These are phyloP conservation scores for Mycena galericulata DNA, from an alignment of 768 basidiomycete species.

Conservation along the genomic window DNA sequence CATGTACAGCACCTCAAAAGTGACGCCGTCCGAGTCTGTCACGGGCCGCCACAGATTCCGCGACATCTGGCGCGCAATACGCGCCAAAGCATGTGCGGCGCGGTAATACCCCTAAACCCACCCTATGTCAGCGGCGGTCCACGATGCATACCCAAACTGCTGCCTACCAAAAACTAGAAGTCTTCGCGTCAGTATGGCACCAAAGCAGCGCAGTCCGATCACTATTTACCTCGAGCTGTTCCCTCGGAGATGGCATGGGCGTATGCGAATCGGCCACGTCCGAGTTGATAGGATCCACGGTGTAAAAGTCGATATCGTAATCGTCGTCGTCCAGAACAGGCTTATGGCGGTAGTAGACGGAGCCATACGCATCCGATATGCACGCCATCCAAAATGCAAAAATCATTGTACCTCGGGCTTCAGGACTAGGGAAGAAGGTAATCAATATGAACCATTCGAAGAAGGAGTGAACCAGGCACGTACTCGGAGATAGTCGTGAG, in stretches of 20 bases:
- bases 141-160: slow-evolving; percentile 22
- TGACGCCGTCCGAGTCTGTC: slow-evolving; percentile 82
- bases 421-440: slow-evolving; percentile 48
- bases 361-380: slow-evolving; percentile 84
- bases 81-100: slow-evolving; percentile 86
- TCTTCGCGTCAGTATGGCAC: slow-evolving; percentile 27
- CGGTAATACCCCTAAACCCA: slow-evolving; percentile 79
- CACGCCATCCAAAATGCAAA: slow-evolving; percentile 97
- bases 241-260: slow-evolving; percentile 73
- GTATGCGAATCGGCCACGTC: slow-evolving; percentile 60
- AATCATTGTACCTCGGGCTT: slow-evolving; percentile 85
- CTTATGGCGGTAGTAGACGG: slow-evolving; percentile 88
- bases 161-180: slow-evolving; percentile 74
- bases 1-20: slow-evolving; percentile 68
- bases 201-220: slow-evolving; percentile 4
- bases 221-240: slow-evolving; percentile 77
- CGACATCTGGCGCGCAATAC: slow-evolving; percentile 85
- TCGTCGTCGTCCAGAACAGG: slow-evolving; percentile 90
- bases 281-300: slow-evolving; percentile 68
- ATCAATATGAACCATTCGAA: slow-evolving; percentile 12
- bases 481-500: slow-evolving; percentile 76
- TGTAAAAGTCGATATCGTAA: slow-evolving; percentile 92
- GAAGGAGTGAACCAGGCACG: slow-evolving; percentile 30
- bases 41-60: slow-evolving; percentile 84
- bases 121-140: slow-evolving; percentile 34